Evolutionary conservation across 495 filamentous ascomycete genomes (phyloP), one percentile per base, ranked within the genome.

Genomic region (Hypoxylon cercidicola): DNA sequence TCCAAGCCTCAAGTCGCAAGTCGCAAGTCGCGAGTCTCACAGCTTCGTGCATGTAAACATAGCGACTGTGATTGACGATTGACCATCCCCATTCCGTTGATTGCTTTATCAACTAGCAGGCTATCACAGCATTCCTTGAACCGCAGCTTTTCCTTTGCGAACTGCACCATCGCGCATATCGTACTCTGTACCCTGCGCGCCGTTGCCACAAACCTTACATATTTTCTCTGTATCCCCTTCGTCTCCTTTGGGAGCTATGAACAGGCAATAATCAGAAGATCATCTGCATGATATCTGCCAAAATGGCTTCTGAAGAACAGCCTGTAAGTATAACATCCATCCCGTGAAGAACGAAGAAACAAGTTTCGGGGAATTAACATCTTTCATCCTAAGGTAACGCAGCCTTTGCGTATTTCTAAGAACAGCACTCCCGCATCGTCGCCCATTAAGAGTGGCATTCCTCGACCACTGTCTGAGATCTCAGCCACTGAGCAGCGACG

Each of bases 371-470:
- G 3, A 34, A 44, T 49, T 58, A 57, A 68, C 40, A 43, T 10
- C n/a, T 56, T 35, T 8, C 10, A 28, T 55, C 18, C 19, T 8
- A 21, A 73, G 71, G 60, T 73, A 16, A 73, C 71, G 53, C 83
- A 82, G 58, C 84, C 85, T 68, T 66, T 88, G 75, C 84, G 83
- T 63, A 85, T 88, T 55, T 80, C 85, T 35, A 87, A 87, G 72
- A 79, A 67, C 66, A 62, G 13, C 39, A 79, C 74, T 28, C 77
- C 79, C 25, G 74, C 71, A 46, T 63, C 79, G 37, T 81, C 82
- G 16, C 79, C 84, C 10, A 60, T 67, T 56, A 81, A 82, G 73
- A 79, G 75, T 72, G 70, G 77, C 30, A 74, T 82, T 58, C 79
- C 79, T 48, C 81, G 83, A 16, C 81, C 85, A 18, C 75, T 88